A percentile compares a stretch with the other conserved stretches of the same genome.
Conservation (phyloP, 1,139 yeast genomes). For the Pichia sp. region DNA sequence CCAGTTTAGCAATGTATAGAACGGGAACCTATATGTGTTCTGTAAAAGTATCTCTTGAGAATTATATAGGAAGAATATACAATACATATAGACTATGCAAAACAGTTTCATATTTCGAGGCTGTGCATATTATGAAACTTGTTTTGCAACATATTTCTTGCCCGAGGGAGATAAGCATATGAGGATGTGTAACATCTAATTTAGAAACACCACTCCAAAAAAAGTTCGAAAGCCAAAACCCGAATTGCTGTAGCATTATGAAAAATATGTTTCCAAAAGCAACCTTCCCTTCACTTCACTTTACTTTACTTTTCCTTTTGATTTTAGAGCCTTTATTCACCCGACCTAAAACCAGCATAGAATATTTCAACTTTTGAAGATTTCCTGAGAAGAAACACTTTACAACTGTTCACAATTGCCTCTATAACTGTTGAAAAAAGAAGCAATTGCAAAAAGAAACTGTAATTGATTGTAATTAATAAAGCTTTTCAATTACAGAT, state of each 20-base stretch:
- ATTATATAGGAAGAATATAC: background rate
- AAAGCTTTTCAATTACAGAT: too few species aligned
- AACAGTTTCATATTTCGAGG: conserved; percentile 5
- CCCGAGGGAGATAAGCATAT: background rate
- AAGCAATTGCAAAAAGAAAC: background rate
- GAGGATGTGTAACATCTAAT: background rate
- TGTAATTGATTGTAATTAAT: too few species aligned
- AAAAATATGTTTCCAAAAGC: background rate
- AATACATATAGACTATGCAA: background rate
- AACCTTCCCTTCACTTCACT: background rate
- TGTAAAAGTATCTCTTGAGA: background rate
- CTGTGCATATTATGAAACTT: conserved; percentile 18
- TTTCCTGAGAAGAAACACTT: background rate
- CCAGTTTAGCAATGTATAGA: background rate
- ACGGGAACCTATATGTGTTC: background rate
- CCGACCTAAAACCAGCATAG: too few species aligned
- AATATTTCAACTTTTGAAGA: background rate
- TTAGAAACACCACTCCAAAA: background rate
- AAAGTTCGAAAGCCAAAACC: background rate
- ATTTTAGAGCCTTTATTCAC: background rate
- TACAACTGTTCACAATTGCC: background rate
- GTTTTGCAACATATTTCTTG: background rate
- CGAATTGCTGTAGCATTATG: background rate
- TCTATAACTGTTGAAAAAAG: background rate
- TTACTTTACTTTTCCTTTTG: background rate